Evolutionary conservation across 1,139 yeast species (phyloP).

Genomic region (Ogataea hybrid): DNA sequence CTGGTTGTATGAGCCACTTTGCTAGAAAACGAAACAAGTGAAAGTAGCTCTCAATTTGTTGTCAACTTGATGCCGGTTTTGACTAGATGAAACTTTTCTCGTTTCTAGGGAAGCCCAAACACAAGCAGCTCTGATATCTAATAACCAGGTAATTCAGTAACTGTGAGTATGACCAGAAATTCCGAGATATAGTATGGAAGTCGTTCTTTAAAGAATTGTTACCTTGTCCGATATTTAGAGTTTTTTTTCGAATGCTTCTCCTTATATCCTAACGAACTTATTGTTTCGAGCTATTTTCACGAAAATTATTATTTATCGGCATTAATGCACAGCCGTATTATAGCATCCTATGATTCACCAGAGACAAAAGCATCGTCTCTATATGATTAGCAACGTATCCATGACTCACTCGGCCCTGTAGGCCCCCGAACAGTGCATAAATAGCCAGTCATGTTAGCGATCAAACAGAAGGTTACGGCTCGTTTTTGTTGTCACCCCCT

Average conservation of each 20-base stretch:
- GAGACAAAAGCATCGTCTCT: neutral
- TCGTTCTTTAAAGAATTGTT: neutral
- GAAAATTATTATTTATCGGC: conserved; percentile 13
- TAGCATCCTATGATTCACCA: neutral
- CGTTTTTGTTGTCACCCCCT: conserved; percentile 4
- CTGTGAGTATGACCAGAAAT: too few relatives aligned
- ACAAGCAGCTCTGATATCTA: too few relatives aligned
- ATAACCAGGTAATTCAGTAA: too few relatives aligned
- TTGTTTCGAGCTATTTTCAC: conserved; percentile 5
- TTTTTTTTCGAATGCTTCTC: conserved; percentile 6
- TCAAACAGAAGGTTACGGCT: neutral
- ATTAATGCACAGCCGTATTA: conserved; percentile 11
- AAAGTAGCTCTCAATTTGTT: too few relatives aligned
- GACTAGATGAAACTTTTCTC: too few relatives aligned
- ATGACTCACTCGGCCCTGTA: too few relatives aligned
- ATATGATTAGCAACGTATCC: neutral
- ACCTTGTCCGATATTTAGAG: neutral
- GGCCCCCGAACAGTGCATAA: too few relatives aligned
- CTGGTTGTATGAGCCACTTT: too few relatives aligned
- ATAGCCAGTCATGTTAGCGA: conserved; percentile 4
- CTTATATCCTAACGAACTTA: conserved; percentile 6
- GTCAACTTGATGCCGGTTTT: too few relatives aligned
- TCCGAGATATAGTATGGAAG: too few relatives aligned
- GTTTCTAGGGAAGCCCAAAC: too few relatives aligned
- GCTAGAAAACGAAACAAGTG: too few relatives aligned